phyloP scores from a whole-genome alignment of 2,329 filamentous ascomycete genomes.

The Xylariaceae sp. region DNA sequence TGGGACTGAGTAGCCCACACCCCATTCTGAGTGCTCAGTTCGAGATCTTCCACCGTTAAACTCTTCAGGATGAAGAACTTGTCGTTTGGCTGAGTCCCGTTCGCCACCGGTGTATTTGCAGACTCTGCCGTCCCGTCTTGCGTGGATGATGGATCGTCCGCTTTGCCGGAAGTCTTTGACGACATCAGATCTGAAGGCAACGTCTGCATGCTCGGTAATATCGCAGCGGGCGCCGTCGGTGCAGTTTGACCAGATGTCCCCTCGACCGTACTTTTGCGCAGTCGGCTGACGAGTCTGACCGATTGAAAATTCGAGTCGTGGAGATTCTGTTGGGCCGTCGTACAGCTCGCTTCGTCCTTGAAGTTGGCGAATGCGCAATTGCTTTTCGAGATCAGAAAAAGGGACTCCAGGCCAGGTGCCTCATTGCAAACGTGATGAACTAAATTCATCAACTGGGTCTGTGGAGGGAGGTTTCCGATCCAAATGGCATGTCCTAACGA shows the following conservation, averaged over 20 bases:
- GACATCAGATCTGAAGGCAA: conserved; percentile 16
- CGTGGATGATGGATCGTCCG: conserved; percentile 13
- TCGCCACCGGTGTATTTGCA: conserved; percentile 16
- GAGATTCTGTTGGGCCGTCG: conserved; percentile 72
- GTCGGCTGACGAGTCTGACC: conserved; percentile 76
- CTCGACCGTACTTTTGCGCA: conserved; percentile 53
- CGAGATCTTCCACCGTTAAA: conserved; percentile 82
- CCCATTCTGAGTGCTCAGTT: conserved; percentile 78
- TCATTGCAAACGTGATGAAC: conserved; percentile 86
- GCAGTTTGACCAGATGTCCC: conserved; percentile 43
- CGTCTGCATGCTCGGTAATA: conserved; percentile 28
- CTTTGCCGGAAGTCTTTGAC: conserved; percentile 14
- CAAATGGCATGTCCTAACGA: conserved; percentile 75
- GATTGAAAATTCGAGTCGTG: conserved; percentile 88
- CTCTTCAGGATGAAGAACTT: conserved; percentile 93
- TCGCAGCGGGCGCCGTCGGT: conserved; percentile 50
- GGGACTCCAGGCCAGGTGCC: conserved; percentile 72
- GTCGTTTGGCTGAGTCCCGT: conserved; percentile 46
- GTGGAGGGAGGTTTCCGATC: conserved; percentile 89
- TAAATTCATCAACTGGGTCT: conserved; percentile 74
- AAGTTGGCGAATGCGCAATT: conserved; percentile 98
- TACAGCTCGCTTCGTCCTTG: conserved; percentile 70
- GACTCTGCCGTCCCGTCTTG: conserved; percentile 19
- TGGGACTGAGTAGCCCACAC: conserved; percentile 94
- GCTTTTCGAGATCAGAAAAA: conserved; percentile 93